phyloP scores from a whole-genome alignment of 1,139 yeast species.

The Protomyces lactucae-debilis region DNA sequence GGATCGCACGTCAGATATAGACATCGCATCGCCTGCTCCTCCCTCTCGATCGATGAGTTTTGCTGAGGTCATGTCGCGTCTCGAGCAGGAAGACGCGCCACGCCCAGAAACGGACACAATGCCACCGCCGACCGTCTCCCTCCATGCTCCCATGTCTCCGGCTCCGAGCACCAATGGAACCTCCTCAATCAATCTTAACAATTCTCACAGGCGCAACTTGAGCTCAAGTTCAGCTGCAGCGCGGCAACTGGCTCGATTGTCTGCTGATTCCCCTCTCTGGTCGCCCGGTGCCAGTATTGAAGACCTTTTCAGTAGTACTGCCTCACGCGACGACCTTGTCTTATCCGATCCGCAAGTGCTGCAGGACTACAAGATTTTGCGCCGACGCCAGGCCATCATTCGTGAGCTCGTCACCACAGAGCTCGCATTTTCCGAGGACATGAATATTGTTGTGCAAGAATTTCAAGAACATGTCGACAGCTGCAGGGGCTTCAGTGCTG shows the following conservation, averaged over 20 bases:
- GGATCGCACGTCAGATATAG: too few relatives aligned
- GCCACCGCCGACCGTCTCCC: background rate
- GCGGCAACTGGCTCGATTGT: background rate
- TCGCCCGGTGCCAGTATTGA: background rate
- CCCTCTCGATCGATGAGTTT: background rate
- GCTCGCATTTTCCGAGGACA: conserved; percentile 13
- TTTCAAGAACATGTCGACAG: background rate
- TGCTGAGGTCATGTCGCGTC: background rate
- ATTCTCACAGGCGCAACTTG: background rate
- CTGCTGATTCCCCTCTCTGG: background rate
- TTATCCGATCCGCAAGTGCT: background rate
- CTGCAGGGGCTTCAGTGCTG: conserved; percentile 1
- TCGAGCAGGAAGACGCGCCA: background rate
- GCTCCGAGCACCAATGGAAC: background rate
- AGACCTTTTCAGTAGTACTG: background rate
- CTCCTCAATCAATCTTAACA: background rate
- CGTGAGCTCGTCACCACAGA: conserved; percentile 25
- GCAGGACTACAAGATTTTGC: background rate
- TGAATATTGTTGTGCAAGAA: conserved; percentile 16
- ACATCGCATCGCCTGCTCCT: background rate
- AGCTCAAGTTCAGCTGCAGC: background rate
- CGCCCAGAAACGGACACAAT: background rate
- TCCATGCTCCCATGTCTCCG: background rate
- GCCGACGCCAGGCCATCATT: conserved; percentile 19
- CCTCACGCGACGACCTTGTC: background rate